phyloP scores from a whole-genome alignment of 139 green algal genomes.

The Chlamydomonas sp. region DNA sequence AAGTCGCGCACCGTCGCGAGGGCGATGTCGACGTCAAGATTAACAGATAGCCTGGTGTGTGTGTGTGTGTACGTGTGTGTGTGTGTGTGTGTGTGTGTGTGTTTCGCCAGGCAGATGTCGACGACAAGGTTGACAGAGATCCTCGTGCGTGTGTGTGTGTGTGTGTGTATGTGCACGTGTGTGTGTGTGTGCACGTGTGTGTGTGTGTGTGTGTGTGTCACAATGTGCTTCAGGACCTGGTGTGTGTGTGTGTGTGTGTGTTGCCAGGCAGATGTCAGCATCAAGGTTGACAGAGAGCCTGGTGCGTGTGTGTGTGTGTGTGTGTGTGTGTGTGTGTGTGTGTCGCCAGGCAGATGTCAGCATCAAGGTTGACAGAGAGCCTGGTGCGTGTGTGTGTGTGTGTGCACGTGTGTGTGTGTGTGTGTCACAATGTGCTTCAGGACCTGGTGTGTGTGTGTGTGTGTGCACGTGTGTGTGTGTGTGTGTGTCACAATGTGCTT shows the following conservation, averaged over 20 bases:
- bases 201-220: no score
- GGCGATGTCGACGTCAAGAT: constrained; percentile 46
- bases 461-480: no score
- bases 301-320: constrained; percentile 20
- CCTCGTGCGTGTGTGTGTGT: not conserved
- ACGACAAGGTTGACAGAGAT: not conserved
- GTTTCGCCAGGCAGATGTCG: no score
- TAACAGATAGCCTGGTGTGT: constrained; percentile 29
- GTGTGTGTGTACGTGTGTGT: no score
- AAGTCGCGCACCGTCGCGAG: constrained; percentile 52
- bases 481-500: no score
- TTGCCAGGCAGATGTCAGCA: not conserved
- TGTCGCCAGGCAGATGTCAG: no score
- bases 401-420: no score
- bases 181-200: not conserved
- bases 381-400: constrained; percentile 2
- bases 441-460: no score
- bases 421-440: no score
- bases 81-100: no score
- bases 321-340: not conserved
- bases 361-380: no score
- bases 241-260: not conserved
- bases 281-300: not conserved
- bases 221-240: no score
- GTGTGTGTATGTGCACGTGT: not conserved